A percentile compares a stretch with the other conserved stretches of the same genome.
These are phyloP conservation scores for Raphanus hybrid DNA, from an alignment of 441 rosid species.

Conservation along the genomic window DNA sequence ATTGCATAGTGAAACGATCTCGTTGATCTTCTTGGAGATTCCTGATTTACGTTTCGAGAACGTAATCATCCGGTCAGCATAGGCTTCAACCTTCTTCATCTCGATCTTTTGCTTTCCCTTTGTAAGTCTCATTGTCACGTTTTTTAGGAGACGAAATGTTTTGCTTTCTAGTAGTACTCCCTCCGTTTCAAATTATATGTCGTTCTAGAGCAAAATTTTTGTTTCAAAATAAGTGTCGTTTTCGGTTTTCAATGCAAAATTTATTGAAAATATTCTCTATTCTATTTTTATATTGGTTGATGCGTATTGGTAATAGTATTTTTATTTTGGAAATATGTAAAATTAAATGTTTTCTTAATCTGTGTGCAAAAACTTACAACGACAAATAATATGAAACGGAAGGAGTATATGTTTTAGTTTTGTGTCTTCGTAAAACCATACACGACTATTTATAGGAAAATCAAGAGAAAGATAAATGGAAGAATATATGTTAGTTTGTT, in stretches of 20 bases:
- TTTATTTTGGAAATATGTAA: too few relatives aligned
- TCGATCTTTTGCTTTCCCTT: conserved; percentile 49
- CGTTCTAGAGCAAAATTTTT: too few relatives aligned
- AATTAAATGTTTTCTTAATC: too few relatives aligned
- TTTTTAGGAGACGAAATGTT: not conserved
- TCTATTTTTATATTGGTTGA: too few relatives aligned
- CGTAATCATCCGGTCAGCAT: conserved; percentile 37
- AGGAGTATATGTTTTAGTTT: conserved; percentile 17
- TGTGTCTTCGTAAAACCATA: not conserved
- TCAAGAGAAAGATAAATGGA: not conserved
- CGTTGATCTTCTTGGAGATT: conserved; percentile 45
- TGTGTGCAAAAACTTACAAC: too few relatives aligned
- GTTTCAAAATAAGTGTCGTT: too few relatives aligned
- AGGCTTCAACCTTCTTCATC: conserved; percentile 42
- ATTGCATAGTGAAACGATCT: conserved; percentile 40
- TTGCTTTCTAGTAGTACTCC: conserved; percentile 7
- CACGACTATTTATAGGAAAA: conserved; percentile 18
- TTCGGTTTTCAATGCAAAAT: too few relatives aligned
- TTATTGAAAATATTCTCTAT: too few relatives aligned
- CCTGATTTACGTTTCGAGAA: conserved; percentile 51
- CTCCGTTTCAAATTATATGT: too few relatives aligned
- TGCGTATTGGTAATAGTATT: too few relatives aligned
- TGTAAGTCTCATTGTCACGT: conserved; percentile 11
- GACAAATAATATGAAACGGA: too few relatives aligned
- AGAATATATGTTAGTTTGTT: not conserved